These are phyloP conservation scores for Chaetoceros tenuissimus DNA, from an alignment of 108 stramenopile genomes.

Conservation along the genomic window DNA sequence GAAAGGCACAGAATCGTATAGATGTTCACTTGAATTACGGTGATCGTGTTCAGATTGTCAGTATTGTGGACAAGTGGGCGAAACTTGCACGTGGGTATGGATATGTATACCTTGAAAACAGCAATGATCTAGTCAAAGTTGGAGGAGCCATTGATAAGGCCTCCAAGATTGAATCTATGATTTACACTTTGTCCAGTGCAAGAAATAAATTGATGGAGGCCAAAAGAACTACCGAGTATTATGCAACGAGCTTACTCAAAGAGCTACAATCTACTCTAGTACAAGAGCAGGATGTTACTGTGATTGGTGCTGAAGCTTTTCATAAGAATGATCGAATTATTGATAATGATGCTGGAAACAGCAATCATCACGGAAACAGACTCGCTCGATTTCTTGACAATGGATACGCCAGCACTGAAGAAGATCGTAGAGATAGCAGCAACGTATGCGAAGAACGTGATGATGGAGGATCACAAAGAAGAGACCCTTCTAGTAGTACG, in stretches of 20 bases:
- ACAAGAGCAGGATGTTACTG: conserved; percentile 62
- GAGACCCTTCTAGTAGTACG: too few relatives aligned
- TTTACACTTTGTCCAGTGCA: conserved; percentile 44
- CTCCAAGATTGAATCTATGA: conserved; percentile 68
- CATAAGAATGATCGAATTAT: conserved; percentile 7
- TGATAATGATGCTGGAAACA: too few relatives aligned
- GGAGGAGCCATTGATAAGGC: conserved; percentile 61
- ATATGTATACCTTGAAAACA: conserved; percentile 49
- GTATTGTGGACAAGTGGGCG: conserved; percentile 63
- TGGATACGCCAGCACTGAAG: too few relatives aligned
- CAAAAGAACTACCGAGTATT: conserved; percentile 60
- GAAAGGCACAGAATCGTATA: too few relatives aligned
- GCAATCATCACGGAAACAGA: too few relatives aligned
- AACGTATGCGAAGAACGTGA: too few relatives aligned
- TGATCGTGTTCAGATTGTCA: conserved; percentile 71
- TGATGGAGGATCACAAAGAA: too few relatives aligned
- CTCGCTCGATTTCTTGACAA: too few relatives aligned
- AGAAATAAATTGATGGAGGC: conserved; percentile 49
- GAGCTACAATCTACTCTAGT: conserved; percentile 58
- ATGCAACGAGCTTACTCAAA: conserved; percentile 58
- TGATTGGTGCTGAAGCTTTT: conserved; percentile 35
- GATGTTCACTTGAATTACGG: conserved; percentile 61
- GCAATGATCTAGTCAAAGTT: too few relatives aligned
- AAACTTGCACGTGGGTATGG: conserved; percentile 74
- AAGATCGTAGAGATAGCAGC: too few relatives aligned